Percentiles rank a stretch among this genome's conserved stretches.
These are phyloP conservation scores for Kwoniella sp. DNA, from an alignment of 768 basidiomycete genomes.

Conservation along the genomic window DNA sequence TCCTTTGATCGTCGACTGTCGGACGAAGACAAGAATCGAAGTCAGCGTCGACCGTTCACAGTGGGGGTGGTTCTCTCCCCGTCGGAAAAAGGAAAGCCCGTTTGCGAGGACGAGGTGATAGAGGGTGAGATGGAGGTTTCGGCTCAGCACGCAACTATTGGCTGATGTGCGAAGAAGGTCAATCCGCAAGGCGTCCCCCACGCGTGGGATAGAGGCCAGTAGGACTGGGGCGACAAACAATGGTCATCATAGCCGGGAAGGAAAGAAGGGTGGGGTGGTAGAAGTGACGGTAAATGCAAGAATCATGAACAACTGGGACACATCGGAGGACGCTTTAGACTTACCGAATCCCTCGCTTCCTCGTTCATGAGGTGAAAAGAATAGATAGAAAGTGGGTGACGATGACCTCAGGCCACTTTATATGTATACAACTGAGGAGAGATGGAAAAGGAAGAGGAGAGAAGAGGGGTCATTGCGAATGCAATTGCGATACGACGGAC, in stretches of 20 bases:
- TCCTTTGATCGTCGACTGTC: conserved; percentile 11
- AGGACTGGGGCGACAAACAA: conserved; percentile 53
- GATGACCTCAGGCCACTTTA: not conserved
- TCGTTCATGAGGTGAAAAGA: not conserved
- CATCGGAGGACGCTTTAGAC: not conserved
- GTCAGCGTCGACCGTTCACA: conserved; percentile 2
- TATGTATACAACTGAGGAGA: not conserved
- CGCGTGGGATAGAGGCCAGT: conserved; percentile 45
- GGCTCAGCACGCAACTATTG: conserved; percentile 46
- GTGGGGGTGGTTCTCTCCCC: not conserved
- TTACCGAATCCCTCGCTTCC: not conserved
- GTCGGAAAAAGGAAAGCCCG: not conserved
- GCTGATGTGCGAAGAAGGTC: conserved; percentile 38
- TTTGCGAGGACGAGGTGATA: not conserved
- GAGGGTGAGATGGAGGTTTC: conserved; percentile 5
- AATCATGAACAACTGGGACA: no score
- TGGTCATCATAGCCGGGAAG: conserved; percentile 33
- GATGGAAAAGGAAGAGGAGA: not conserved
- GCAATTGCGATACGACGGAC: not conserved
- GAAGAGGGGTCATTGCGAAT: not conserved
- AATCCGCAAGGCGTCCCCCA: conserved; percentile 49
- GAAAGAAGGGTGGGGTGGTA: not conserved
- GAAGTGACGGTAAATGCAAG: no score
- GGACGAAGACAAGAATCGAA: conserved; percentile 1
- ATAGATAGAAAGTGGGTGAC: not conserved